Base-by-base conservation (phyloP, 148 eudicot genomes). In the Silene latifolia region DNA sequence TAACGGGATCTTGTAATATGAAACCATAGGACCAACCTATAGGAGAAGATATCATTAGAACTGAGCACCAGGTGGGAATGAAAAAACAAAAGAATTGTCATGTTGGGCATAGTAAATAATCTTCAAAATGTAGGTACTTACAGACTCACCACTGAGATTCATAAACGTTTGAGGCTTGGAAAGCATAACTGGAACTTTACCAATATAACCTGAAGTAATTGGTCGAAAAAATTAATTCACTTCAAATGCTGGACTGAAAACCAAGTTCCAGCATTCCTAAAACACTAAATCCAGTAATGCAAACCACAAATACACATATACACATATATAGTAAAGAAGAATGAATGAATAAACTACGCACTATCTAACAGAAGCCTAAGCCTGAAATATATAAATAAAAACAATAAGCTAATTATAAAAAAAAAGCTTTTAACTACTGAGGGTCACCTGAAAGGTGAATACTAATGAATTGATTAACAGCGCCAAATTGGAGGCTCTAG, bases 131-230 rank as follows among this genome's bases (percentile, higher is more conserved):
- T 67, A 84, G 89, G 76, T 88, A 91, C 97, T 92, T 92, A 95
- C 99, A 81, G 99, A 95, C 90, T 92, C 91, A 88, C 99, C 99
- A 74, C 99, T 92, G 64, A 83, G 87, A 85, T 95, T 95, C 99
- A 95, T 92, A 71, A 82, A 92, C 46, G 99, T 92, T 82, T 95
- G 99, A 11, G 99, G 97, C 85, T 92, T 95, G 71, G 92, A 88
- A 82, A 95, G 93, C 79, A 95, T 80, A 80, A 92, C 85, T 12
- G 99, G 97, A 69, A 84, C 80, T 72, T 88, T 85, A 74, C 96
- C 94, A 82, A 92, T 87, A 54, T 71, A 78, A 71, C 99, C 99
- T 95, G 86, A 25, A 51, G 68, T 20, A 54, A 73, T 24, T 4
- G 67, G 59, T 4, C 42, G 54, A 69, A 42, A 76, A 59, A 0